These are phyloP conservation scores for Gremmenia infestans DNA, from an alignment of 2,329 filamentous ascomycete species.

Conservation along the genomic window DNA sequence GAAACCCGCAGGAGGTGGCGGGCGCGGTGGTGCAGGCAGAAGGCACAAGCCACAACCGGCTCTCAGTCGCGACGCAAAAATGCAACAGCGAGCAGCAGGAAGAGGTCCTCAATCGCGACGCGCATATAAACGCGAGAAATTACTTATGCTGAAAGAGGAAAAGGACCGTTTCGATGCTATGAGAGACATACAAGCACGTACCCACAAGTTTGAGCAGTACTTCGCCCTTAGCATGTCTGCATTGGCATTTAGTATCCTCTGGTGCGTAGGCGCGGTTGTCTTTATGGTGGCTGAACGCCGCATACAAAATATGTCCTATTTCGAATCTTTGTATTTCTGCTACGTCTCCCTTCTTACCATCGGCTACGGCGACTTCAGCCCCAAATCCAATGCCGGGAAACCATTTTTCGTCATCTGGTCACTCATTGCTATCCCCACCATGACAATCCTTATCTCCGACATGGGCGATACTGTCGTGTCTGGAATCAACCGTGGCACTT, in stretches of 20 bases:
- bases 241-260: constrained; percentile 55
- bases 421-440: constrained; percentile 62
- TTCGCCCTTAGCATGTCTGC: constrained; percentile 53
- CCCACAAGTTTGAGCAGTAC: constrained; percentile 56
- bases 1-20: constrained; percentile 14
- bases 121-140: constrained; percentile 32
- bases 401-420: constrained; percentile 70
- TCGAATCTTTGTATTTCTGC: constrained; percentile 63
- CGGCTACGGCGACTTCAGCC: constrained; percentile 63
- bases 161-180: constrained; percentile 60
- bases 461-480: constrained; percentile 61
- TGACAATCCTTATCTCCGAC: constrained; percentile 62
- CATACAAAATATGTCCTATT: constrained; percentile 53
- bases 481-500: constrained; percentile 57
- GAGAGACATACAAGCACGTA: constrained; percentile 56
- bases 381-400: constrained; percentile 58
- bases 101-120: constrained; percentile 10
- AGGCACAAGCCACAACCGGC: constrained; percentile 7
- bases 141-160: constrained; percentile 51
- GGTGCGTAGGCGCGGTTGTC: constrained; percentile 60
- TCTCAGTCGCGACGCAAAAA: constrained; percentile 25
- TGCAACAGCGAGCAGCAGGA: constrained; percentile 15
- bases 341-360: constrained; percentile 65
- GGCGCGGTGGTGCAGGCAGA: constrained; percentile 26
- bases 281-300: constrained; percentile 56